Evolutionary conservation across 2,329 filamentous ascomycete species (phyloP), one percentile per base, ranked within the genome.

Genomic region (Aurifilum marmelostoma): DNA sequence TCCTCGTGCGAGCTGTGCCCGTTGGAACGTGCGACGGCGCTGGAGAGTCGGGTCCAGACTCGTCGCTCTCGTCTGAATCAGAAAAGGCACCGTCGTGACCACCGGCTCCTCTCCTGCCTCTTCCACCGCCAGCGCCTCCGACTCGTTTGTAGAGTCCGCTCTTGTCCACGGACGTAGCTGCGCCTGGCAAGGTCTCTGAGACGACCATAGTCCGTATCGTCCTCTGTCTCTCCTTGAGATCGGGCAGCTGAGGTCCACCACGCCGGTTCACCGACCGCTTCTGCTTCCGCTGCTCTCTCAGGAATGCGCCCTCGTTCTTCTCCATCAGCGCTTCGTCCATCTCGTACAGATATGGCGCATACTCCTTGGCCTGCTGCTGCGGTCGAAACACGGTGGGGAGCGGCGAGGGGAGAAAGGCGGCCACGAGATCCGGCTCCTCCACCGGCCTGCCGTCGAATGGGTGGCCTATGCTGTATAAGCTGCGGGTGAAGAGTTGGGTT

Each of bases 221-320:
- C 65, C 95, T 89, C 80, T 96, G 95, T 67, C 94, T 88, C 75
- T 99, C 96, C 78, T 97, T 97, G 69, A 99, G 88, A 80, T 99
- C 96, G n/a, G 96, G 96, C 54, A 99, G 83, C 70, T 93, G 92
- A 7, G 96, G 96, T 0, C 96, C 96, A 72, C 96, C 96, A 75
- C 96, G 89, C 72, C 96, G 88, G 78, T 97, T 98, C 74, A 97
- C 92, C 8, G 96, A 97, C 62, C 96, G 89, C 82, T 99, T 99
- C 81, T 98, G 94, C 65, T 94, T 89, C 74, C 96, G 87, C 79
- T 98, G 94, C 78, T 99, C 96, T 73, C 96, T 89, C 69, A 96
- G 94, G 75, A 98, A 95, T 52, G 94, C 96, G 39, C 94, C 88
- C 79, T 99, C 96, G 66, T 94, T 95, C 71, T 92, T 88, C 79